A percentile compares a stretch with the other conserved stretches of the same genome.
phyloP scores from a whole-genome alignment of 805 yeast genomes.

The Yarrowia hollandica region DNA sequence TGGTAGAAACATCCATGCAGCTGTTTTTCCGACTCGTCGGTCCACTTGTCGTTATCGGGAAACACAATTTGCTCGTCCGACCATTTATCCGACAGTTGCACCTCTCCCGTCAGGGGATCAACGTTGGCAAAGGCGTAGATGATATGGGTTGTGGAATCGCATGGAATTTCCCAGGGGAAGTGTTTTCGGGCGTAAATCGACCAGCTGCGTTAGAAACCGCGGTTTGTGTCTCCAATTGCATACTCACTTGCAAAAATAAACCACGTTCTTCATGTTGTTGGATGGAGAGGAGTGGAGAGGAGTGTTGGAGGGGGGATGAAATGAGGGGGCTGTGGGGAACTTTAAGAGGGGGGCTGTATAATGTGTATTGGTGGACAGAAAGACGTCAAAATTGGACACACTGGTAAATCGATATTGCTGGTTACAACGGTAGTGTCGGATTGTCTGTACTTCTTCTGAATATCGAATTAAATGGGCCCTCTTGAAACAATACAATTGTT shows the following conservation, averaged over 20 bases:
- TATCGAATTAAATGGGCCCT: neutral
- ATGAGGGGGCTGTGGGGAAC: neutral
- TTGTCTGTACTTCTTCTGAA: neutral
- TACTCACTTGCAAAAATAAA: conserved; percentile 30
- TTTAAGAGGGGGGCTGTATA: neutral
- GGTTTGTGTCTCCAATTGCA: too few species aligned
- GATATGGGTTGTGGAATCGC: conserved; percentile 58
- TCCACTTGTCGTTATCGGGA: conserved; percentile 14
- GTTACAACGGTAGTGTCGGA: too few species aligned
- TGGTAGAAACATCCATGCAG: conserved; percentile 53
- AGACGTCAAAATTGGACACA: too few species aligned
- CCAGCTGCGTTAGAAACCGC: conserved; percentile 46
- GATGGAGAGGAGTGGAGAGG: neutral
- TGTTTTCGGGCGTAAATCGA: conserved; percentile 62
- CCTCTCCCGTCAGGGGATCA: conserved; percentile 53
- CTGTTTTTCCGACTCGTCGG: conserved; percentile 6
- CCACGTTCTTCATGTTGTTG: conserved; percentile 10
- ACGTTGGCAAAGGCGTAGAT: conserved; percentile 76
- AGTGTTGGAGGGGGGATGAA: neutral
- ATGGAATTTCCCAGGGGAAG: conserved; percentile 63
- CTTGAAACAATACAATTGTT: neutral
- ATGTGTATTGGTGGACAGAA: too few species aligned
- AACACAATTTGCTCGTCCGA: conserved; percentile 49
- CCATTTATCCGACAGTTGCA: conserved; percentile 61
- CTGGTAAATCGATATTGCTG: too few species aligned